Percentiles rank a stretch among this genome's conserved stretches.
These are phyloP conservation scores for Solanum arcanum DNA, from an alignment of 257 asterid species.

Conservation along the genomic window DNA sequence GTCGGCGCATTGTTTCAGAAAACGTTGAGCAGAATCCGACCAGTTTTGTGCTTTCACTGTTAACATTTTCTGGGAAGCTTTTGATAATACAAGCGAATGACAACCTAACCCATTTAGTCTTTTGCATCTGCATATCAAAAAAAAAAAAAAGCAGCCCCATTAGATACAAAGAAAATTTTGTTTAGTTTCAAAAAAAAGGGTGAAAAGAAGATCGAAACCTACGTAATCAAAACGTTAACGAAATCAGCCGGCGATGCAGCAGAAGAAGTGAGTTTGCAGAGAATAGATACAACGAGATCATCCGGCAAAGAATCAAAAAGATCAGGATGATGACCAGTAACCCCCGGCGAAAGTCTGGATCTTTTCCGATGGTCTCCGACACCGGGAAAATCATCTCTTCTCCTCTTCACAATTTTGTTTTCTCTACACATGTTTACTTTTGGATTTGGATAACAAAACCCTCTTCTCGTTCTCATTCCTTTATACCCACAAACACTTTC, in stretches of 20 bases:
- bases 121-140: slow-evolving; percentile 49
- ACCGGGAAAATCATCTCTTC: slow-evolving; percentile 9
- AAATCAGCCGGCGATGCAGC: slow-evolving; percentile 64
- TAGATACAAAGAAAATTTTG: neutral
- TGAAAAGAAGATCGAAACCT: neutral
- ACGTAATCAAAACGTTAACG: slow-evolving; percentile 54
- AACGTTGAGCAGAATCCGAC: slow-evolving; percentile 75
- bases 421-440: slow-evolving; percentile 11
- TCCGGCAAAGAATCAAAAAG: slow-evolving; percentile 69
- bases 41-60: slow-evolving; percentile 53
- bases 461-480: slow-evolving; percentile 52
- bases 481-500: neutral
- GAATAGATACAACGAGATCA: slow-evolving; percentile 51
- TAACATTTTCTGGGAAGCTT: slow-evolving; percentile 39
- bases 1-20: slow-evolving; percentile 70
- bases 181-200: neutral
- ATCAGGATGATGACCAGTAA: slow-evolving; percentile 9
- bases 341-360: slow-evolving; percentile 14
- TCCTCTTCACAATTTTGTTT: slow-evolving; percentile 3
- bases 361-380: slow-evolving; percentile 17
- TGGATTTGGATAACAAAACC: slow-evolving; percentile 47
- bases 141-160: neutral
- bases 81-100: slow-evolving; percentile 45
- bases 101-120: slow-evolving; percentile 52
- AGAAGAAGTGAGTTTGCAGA: slow-evolving; percentile 44